phyloP scores from a whole-genome alignment of 108 stramenopile species.

The Pseudonitzschia delicatissima region DNA sequence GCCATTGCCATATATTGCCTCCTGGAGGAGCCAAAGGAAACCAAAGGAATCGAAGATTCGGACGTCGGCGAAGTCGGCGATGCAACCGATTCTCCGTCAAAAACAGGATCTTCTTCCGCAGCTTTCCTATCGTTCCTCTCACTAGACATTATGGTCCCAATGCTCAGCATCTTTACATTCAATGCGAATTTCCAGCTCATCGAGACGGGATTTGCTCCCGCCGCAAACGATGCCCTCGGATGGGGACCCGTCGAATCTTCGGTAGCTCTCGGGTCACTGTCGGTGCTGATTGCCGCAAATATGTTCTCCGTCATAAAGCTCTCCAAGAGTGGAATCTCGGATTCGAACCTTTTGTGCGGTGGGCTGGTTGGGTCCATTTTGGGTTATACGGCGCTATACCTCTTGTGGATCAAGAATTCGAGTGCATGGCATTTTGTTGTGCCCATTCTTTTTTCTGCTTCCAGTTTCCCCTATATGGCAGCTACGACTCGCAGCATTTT shows the following conservation, averaged over 20 bases:
- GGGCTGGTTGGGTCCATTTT: constrained; percentile 16
- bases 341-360: constrained; percentile 21
- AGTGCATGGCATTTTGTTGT: constrained; percentile 32
- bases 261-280: constrained; percentile 46
- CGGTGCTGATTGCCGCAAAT: constrained; percentile 51
- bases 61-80: not conserved
- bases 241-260: constrained; percentile 61
- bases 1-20: constrained; percentile 36
- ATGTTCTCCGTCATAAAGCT: constrained; percentile 44
- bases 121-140: constrained; percentile 18
- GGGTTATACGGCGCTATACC: constrained; percentile 25
- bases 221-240: constrained; percentile 50
- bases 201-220: constrained; percentile 72
- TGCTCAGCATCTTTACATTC: constrained; percentile 53
- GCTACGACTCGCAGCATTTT: constrained; percentile 62
- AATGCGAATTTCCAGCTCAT: constrained; percentile 74
- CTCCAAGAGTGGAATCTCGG: constrained; percentile 19
- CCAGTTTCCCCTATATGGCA: constrained; percentile 63
- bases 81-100: not conserved
- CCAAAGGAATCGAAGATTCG: not conserved
- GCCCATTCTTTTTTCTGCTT: constrained; percentile 45
- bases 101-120: too few relatives aligned
- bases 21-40: constrained; percentile 50
- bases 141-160: constrained; percentile 51
- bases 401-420: constrained; percentile 29